phyloP scores from a whole-genome alignment of 345 rosid species.

The Boechera stricta region DNA sequence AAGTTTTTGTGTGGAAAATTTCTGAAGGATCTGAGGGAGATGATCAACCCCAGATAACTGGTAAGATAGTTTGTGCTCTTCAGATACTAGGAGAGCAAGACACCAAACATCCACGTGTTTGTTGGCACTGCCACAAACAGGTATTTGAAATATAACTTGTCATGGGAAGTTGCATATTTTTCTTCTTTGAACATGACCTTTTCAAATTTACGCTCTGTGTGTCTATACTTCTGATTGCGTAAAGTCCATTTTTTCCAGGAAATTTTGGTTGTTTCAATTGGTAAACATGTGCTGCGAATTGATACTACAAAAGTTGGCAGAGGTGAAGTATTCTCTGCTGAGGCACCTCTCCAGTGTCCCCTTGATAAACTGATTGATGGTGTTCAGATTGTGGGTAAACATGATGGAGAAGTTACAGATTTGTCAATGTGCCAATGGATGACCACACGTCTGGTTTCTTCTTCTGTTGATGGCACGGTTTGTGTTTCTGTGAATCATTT shows the following conservation, averaged over 20 bases:
- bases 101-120: slow-evolving; percentile 71
- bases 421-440: slow-evolving; percentile 95
- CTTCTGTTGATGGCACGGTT: slow-evolving; percentile 90
- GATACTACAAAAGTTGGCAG: slow-evolving; percentile 77
- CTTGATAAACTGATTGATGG: slow-evolving; percentile 74
- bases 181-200: not conserved
- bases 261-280: slow-evolving; percentile 77
- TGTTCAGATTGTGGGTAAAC: slow-evolving; percentile 82
- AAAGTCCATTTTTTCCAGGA: slow-evolving; percentile 57
- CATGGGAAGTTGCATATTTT: slow-evolving; percentile 5
- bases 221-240: slow-evolving; percentile 17
- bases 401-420: slow-evolving; percentile 93
- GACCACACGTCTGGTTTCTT: slow-evolving; percentile 81
- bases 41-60: slow-evolving; percentile 72
- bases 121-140: slow-evolving; percentile 96
- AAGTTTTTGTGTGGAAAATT: slow-evolving; percentile 76
- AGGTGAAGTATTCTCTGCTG: slow-evolving; percentile 63
- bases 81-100: slow-evolving; percentile 66
- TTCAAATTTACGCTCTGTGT: too few species aligned
- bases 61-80: slow-evolving; percentile 63
- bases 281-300: slow-evolving; percentile 71
- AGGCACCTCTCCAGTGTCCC: slow-evolving; percentile 75
- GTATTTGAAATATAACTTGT: slow-evolving; percentile 57
- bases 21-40: slow-evolving; percentile 81
- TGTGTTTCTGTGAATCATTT: slow-evolving; percentile 45